Evolutionary conservation across 208 protist species (phyloP).

Genomic region (Leishmania guyanensis): DNA sequence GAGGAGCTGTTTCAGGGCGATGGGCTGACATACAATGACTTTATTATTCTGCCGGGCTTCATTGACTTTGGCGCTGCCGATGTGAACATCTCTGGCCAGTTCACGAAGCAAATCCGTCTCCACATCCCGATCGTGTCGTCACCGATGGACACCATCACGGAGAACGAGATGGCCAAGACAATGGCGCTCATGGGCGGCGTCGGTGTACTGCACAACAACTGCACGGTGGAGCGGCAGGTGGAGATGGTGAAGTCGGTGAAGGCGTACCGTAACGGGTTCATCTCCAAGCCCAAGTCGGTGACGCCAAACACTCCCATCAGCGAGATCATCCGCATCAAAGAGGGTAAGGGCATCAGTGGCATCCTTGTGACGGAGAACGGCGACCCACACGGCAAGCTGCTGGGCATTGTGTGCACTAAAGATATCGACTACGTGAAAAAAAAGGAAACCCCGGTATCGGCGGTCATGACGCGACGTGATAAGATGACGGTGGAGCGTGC

Average conservation of each 20-base stretch:
- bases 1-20: slow-evolving; percentile 87
- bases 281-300: slow-evolving; percentile 94
- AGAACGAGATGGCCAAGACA: slow-evolving; percentile 88
- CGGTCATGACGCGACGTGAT: slow-evolving; percentile 88
- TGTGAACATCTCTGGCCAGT: slow-evolving; percentile 80
- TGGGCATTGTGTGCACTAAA: slow-evolving; percentile 97
- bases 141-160: slow-evolving; percentile 97
- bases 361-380: slow-evolving; percentile 97
- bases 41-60: slow-evolving; percentile 95
- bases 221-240: slow-evolving; percentile 91
- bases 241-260: slow-evolving; percentile 94
- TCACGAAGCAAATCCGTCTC: slow-evolving; percentile 93
- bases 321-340: slow-evolving; percentile 92
- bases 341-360: slow-evolving; percentile 94
- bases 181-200: slow-evolving; percentile 96
- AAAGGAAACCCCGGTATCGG: slow-evolving; percentile 57
- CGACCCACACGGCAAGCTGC: slow-evolving; percentile 91
- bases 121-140: slow-evolving; percentile 92
- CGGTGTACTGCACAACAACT: slow-evolving; percentile 97
- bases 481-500: slow-evolving; percentile 83
- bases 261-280: slow-evolving; percentile 97
- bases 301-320: slow-evolving; percentile 78
- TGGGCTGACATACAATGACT: slow-evolving; percentile 94
- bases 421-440: slow-evolving; percentile 98
- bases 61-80: slow-evolving; percentile 93